These are phyloP conservation scores for Populus pruinosa DNA, from an alignment of 345 rosid species.

Conservation along the genomic window DNA sequence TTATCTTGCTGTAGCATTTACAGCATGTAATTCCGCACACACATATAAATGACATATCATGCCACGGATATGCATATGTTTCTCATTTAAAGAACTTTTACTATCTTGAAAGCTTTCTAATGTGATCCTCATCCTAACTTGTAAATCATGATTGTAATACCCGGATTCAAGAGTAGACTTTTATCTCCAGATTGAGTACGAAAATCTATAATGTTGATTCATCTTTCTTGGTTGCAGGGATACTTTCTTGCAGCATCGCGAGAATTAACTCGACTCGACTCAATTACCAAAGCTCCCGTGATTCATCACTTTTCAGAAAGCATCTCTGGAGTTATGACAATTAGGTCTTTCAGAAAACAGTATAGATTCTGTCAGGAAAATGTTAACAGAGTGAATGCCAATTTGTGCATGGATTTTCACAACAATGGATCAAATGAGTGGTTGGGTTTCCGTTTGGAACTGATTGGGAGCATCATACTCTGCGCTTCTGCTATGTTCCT, in stretches of 20 bases:
- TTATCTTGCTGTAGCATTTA: background rate
- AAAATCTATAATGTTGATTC: background rate
- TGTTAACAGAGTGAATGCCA: conserved; percentile 60
- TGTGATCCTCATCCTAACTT: background rate
- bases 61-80: background rate
- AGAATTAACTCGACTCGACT: conserved; percentile 85
- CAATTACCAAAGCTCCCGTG: conserved; percentile 91
- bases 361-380: conserved; percentile 61
- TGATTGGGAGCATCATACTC: conserved; percentile 72
- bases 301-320: conserved; percentile 97
- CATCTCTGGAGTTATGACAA: conserved; percentile 83
- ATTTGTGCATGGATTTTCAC: conserved; percentile 85
- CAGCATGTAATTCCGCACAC: background rate
- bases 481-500: conserved; percentile 72
- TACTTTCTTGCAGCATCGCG: conserved; percentile 83
- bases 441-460: conserved; percentile 84
- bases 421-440: conserved; percentile 88
- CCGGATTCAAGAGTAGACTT: background rate
- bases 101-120: background rate
- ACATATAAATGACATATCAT: background rate
- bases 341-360: conserved; percentile 67
- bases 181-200: background rate
- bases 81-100: background rate
- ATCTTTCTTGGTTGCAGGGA: conserved; percentile 39
- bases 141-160: background rate